These are phyloP conservation scores for Quercus tomentella DNA, from an alignment of 331 rosid species.

Conservation along the genomic window DNA sequence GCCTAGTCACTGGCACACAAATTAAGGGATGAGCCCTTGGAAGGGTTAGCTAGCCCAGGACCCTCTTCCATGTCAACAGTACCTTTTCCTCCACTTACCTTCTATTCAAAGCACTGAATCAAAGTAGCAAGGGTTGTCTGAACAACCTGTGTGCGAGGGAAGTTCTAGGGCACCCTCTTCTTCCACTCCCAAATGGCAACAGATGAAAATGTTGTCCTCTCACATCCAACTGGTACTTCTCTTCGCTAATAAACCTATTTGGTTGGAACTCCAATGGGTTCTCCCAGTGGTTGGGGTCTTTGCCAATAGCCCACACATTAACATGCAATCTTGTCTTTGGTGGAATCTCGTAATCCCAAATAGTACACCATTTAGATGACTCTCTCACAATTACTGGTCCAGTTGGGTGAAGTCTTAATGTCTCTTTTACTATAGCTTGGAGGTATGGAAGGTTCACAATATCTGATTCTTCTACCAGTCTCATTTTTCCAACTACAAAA, in stretches of 20 bases:
- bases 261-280: conserved; percentile 56
- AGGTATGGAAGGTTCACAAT: conserved; percentile 41
- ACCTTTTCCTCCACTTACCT: conserved; percentile 17
- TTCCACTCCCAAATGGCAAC: conserved; percentile 75
- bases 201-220: conserved; percentile 52
- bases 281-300: conserved; percentile 52
- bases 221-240: conserved; percentile 25
- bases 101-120: conserved; percentile 75
- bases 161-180: conserved; percentile 57
- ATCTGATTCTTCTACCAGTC: conserved; percentile 52
- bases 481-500: conserved; percentile 20
- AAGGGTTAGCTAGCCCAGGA: conserved; percentile 49
- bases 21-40: conserved; percentile 54
- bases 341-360: conserved; percentile 44
- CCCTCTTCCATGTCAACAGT: conserved; percentile 61
- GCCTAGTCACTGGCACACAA: conserved; percentile 44
- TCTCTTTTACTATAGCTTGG: conserved; percentile 57
- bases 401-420: conserved; percentile 58
- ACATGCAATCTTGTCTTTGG: conserved; percentile 24
- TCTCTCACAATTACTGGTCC: conserved; percentile 42
- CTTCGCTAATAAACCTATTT: conserved; percentile 41
- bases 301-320: conserved; percentile 60
- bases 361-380: conserved; percentile 19
- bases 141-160: conserved; percentile 44
- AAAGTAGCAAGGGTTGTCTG: conserved; percentile 41